Evolutionary conservation across 164 flowering plant genomes (phyloP).

Genomic region (Houttuynia cordata): DNA sequence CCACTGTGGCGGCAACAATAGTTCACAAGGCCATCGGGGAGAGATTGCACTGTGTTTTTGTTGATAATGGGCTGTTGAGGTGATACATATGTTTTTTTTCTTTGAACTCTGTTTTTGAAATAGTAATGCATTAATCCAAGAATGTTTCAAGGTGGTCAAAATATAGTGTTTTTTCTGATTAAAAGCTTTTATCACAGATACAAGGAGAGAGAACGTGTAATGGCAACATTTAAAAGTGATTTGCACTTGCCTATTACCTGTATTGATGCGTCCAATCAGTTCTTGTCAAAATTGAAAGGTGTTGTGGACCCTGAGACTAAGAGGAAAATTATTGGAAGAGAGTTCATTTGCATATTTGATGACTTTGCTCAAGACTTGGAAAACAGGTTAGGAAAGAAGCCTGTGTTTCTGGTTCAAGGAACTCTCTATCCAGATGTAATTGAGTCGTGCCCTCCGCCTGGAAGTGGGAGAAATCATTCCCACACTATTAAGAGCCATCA

Average conservation of each 20-base stretch:
- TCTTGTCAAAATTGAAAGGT: constrained; percentile 76
- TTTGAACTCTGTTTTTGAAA: neutral
- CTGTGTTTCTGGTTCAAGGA: constrained; percentile 85
- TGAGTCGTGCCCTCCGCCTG: constrained; percentile 99
- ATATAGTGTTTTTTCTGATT: no score
- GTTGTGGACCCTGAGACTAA: constrained; percentile 84
- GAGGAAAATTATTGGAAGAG: constrained; percentile 89
- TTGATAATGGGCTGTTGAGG: constrained; percentile 96
- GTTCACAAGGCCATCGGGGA: constrained; percentile 95
- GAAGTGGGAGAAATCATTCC: constrained; percentile 85
- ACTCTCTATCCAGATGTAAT: constrained; percentile 97
- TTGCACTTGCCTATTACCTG: constrained; percentile 89
- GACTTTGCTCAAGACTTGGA: constrained; percentile 69
- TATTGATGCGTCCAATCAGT: constrained; percentile 69
- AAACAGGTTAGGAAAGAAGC: constrained; percentile 49
- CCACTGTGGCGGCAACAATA: constrained; percentile 95
- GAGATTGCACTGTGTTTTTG: constrained; percentile 87
- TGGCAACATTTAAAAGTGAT: constrained; percentile 80
- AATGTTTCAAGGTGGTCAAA: no score
- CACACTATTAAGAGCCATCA: constrained; percentile 99
- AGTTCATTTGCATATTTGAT: constrained; percentile 78
- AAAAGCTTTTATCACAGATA: constrained; percentile 29
- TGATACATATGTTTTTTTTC: constrained; percentile 6
- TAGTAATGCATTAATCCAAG: no score
- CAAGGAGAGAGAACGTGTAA: constrained; percentile 79